These are phyloP conservation scores for Backusella circina DNA, from an alignment of 192 early-diverging fungal species.

Conservation along the genomic window DNA sequence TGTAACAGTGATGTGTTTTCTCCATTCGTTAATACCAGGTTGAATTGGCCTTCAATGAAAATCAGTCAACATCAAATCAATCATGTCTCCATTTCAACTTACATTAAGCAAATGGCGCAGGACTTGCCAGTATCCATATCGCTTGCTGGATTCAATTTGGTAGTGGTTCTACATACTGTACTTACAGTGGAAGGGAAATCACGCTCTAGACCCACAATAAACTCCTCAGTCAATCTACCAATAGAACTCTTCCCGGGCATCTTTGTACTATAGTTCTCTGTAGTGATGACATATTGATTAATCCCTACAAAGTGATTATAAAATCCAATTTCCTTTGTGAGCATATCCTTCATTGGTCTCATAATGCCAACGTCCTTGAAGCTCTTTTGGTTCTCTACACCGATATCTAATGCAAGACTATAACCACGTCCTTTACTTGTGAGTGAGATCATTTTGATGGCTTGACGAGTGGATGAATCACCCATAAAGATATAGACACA, in stretches of 20 bases:
- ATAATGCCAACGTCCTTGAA: conserved; percentile 52
- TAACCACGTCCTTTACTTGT: conserved; percentile 88
- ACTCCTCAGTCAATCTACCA: conserved; percentile 65
- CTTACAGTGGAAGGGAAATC: conserved; percentile 84
- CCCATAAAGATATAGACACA: conserved; percentile 69
- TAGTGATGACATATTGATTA: conserved; percentile 36
- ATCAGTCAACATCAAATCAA: neutral
- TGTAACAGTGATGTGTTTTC: conserved; percentile 44
- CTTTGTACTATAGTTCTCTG: conserved; percentile 49
- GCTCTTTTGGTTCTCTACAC: conserved; percentile 49
- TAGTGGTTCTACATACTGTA: conserved; percentile 78
- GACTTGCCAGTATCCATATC: conserved; percentile 40
- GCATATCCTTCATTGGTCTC: conserved; percentile 80
- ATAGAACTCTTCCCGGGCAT: conserved; percentile 52
- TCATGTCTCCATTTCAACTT: conserved; percentile 12
- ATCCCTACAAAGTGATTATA: conserved; percentile 56
- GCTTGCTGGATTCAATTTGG: conserved; percentile 63
- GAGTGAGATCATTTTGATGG: conserved; percentile 69
- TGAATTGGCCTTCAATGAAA: conserved; percentile 40
- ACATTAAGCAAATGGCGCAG: conserved; percentile 71
- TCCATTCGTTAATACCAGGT: conserved; percentile 42
- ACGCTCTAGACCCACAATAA: conserved; percentile 73
- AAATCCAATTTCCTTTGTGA: conserved; percentile 73
- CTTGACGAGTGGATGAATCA: conserved; percentile 76
- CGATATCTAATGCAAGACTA: conserved; percentile 73